phyloP scores from a whole-genome alignment of 2,329 filamentous ascomycete species.

The Colletotrichum sp. region DNA sequence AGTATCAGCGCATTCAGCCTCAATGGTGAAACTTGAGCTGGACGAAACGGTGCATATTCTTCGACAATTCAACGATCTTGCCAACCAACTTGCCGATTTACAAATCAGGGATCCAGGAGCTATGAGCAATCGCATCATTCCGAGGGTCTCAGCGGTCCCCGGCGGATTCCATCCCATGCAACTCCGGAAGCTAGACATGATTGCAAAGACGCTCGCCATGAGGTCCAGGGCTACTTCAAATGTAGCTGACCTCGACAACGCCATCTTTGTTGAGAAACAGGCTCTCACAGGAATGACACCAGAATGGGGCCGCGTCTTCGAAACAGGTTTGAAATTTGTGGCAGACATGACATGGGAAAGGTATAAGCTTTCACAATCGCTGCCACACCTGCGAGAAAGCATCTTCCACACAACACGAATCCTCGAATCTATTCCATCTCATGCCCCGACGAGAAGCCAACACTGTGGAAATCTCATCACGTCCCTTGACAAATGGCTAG shows the following conservation, averaged over 20 bases:
- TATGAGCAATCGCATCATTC: accelerated
- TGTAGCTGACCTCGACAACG: not conserved
- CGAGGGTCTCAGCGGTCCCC: not conserved
- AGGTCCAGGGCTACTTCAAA: not conserved
- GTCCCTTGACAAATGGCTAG: not conserved
- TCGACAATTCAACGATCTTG: not conserved
- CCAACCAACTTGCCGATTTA: not conserved
- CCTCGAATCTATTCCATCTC: accelerated
- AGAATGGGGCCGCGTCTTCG: accelerated
- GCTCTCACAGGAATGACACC: not conserved
- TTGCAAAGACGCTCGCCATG: not conserved
- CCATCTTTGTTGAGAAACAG: not conserved
- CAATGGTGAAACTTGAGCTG: not conserved
- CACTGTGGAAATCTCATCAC: not conserved
- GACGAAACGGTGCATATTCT: not conserved
- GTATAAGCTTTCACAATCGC: accelerated
- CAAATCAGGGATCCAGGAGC: accelerated
- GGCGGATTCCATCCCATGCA: not conserved
- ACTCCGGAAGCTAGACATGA: not conserved
- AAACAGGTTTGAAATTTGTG: not conserved
- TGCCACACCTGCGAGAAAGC: not conserved
- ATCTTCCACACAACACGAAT: accelerated
- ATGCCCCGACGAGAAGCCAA: accelerated
- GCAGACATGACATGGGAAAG: not conserved
- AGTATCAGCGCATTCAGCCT: not conserved